phyloP scores from a whole-genome alignment of 2,329 filamentous ascomycete species.

The Cladosporium sphaerospermum region DNA sequence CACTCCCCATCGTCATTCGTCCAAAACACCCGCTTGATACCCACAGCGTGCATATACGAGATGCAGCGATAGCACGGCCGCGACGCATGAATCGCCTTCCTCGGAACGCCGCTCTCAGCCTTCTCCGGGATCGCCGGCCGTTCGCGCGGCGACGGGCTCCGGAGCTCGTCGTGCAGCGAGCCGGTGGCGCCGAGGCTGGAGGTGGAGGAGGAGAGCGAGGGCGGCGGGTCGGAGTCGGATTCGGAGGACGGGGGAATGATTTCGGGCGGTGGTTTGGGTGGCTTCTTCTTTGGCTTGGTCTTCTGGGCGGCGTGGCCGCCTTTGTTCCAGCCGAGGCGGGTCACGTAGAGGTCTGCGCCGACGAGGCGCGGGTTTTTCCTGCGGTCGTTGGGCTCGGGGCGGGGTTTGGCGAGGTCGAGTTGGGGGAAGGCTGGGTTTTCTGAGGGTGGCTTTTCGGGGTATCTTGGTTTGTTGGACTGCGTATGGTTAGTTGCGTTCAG shows the following conservation, averaged over 20 bases:
- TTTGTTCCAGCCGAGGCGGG: constrained; percentile 33
- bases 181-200: constrained; percentile 17
- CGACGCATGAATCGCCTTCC: constrained; percentile 33
- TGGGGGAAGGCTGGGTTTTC: constrained; percentile 26
- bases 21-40: constrained; percentile 50
- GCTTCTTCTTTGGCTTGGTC: background rate
- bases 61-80: constrained; percentile 50
- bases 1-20: constrained; percentile 44
- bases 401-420: constrained; percentile 22
- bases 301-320: background rate
- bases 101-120: constrained; percentile 11
- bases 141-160: constrained; percentile 16
- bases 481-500: constrained; percentile 5
- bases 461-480: constrained; percentile 18
- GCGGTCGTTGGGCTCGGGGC: constrained; percentile 30
- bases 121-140: background rate
- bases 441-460: constrained; percentile 18
- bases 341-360: constrained; percentile 48
- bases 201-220: constrained; percentile 14
- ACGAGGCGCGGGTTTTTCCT: constrained; percentile 43
- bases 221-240: background rate
- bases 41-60: constrained; percentile 46
- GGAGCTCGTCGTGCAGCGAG: constrained; percentile 46
- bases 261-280: background rate
- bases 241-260: background rate